Evolutionary conservation across 2,329 filamentous ascomycete genomes (phyloP).

Genomic region (Apiospora saccharicola): DNA sequence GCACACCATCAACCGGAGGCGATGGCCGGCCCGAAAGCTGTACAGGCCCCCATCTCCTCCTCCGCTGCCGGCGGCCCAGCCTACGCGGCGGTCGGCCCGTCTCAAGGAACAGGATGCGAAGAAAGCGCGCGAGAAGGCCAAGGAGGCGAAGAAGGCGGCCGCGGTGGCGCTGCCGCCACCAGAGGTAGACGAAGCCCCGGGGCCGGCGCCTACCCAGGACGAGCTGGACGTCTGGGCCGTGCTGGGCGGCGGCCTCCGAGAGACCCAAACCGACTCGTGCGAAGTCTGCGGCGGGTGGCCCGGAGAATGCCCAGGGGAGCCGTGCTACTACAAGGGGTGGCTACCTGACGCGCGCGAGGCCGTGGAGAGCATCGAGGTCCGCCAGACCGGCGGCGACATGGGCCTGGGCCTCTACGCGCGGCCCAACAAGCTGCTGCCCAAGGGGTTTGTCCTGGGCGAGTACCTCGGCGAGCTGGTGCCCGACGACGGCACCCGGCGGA

Average conservation of each 20-base stretch:
- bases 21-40: too few relatives aligned
- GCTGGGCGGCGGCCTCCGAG: not conserved
- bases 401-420: not conserved
- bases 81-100: too few relatives aligned
- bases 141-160: too few relatives aligned
- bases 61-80: too few relatives aligned
- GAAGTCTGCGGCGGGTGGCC: not conserved
- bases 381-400: not conserved
- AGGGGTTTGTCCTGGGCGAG: not conserved
- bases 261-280: not conserved
- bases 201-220: not conserved
- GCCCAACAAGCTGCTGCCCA: not conserved
- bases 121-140: too few relatives aligned
- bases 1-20: too few relatives aligned
- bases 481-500: not conserved
- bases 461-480: constrained; percentile 10
- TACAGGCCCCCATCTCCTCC: too few relatives aligned
- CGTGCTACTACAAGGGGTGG: not conserved
- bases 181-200: not conserved
- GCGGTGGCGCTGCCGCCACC: too few relatives aligned
- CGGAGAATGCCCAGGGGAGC: not conserved
- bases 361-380: not conserved
- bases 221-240: not conserved
- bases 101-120: too few relatives aligned
- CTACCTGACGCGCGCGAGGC: not conserved